Conservation (phyloP, 1,139 yeast genomes). For the Saccharomyces hybrid region DNA sequence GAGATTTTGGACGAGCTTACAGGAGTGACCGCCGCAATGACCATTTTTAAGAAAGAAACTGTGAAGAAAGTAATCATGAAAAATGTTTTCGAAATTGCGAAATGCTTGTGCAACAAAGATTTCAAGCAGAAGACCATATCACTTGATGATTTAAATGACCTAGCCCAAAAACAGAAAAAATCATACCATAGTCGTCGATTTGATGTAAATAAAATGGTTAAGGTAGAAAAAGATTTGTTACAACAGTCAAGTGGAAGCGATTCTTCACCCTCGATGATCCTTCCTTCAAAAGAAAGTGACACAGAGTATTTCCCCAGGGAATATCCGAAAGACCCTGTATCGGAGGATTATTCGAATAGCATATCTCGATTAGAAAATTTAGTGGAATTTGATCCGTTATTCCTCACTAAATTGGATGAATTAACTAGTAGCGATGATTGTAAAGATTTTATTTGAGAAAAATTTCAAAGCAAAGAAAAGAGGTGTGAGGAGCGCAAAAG, state of each 20-base stretch:
- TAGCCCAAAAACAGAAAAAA: not conserved
- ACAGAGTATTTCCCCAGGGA: not conserved
- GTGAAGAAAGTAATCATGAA: conserved; percentile 10
- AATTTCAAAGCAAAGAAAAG: not conserved
- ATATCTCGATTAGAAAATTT: not conserved
- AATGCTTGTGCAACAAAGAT: not conserved
- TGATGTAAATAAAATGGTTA: not conserved
- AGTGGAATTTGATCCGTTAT: not conserved
- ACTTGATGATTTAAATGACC: not conserved
- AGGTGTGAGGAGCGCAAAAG: not conserved
- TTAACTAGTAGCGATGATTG: not conserved
- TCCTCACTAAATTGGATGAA: not conserved
- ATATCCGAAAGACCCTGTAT: not conserved
- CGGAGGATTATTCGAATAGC: not conserved
- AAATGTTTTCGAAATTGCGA: conserved; percentile 14
- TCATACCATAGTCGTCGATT: not conserved
- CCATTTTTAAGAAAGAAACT: conserved; percentile 13
- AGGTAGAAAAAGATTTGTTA: not conserved
- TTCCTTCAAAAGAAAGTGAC: not conserved
- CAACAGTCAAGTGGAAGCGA: not conserved
- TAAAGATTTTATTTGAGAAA: not conserved
- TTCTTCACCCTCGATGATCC: not conserved
- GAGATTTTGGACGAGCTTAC: conserved; percentile 13
- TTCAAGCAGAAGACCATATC: not conserved
- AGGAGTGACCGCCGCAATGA: conserved; percentile 12